A percentile compares a stretch with the other conserved stretches of the same genome.
phyloP scores from a whole-genome alignment of 78 protist genomes.

The Isochrysis galbana region DNA sequence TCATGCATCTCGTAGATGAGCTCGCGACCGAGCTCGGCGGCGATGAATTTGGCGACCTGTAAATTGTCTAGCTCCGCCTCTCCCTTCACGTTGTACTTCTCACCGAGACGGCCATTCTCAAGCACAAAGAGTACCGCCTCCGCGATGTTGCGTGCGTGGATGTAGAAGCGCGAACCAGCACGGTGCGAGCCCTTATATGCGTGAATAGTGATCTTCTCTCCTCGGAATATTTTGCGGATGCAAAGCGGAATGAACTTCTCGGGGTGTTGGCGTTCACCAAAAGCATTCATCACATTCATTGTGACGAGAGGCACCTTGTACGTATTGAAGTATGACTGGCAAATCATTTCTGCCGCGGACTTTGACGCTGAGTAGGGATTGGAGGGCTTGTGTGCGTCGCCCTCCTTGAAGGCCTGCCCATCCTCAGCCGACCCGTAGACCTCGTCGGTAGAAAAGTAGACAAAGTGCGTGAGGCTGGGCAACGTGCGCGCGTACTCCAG shows the following conservation, averaged over 20 bases:
- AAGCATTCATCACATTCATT: conserved; percentile 24
- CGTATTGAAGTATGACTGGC: conserved; percentile 10
- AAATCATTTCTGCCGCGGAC: conserved; percentile 30
- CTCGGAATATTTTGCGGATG: background rate
- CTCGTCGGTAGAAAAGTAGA: conserved; percentile 19
- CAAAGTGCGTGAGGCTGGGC: background rate
- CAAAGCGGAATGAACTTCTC: conserved; percentile 22
- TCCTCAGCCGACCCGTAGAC: conserved; percentile 1
- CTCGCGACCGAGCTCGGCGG: background rate
- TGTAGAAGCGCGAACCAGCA: conserved; percentile 12
- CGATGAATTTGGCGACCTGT: background rate
- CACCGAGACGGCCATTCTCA: background rate
- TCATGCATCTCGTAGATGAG: background rate
- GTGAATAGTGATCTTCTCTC: conserved; percentile 6
- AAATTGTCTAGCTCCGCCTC: background rate
- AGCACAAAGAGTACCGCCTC: conserved; percentile 21
- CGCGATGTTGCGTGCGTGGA: conserved; percentile 30
- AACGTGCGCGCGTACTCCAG: conserved; percentile 1
- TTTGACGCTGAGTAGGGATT: conserved; percentile 7
- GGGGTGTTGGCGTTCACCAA: conserved; percentile 18
- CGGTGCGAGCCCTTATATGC: background rate
- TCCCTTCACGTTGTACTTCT: background rate
- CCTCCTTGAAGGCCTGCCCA: conserved; percentile 1
- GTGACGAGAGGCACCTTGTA: background rate
- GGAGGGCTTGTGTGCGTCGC: background rate